Conservation (phyloP, 805 yeast species). For the Yamadazyma nakazawae region DNA sequence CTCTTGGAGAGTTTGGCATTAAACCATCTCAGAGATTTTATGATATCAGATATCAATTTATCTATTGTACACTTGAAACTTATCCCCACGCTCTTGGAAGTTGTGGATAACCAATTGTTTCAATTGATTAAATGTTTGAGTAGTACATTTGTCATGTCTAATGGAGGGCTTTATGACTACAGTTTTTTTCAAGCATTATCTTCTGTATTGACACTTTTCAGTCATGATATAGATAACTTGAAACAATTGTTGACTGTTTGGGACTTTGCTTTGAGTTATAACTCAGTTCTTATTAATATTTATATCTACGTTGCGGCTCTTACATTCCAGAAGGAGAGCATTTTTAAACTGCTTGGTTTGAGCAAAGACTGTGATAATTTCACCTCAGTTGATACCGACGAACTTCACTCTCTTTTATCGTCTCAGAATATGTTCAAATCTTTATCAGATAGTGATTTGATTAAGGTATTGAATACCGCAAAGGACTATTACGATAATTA, state of each 20-base stretch:
- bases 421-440: slow-evolving; percentile 28
- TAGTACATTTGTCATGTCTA: slow-evolving; percentile 52
- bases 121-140: slow-evolving; percentile 38
- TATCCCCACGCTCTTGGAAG: slow-evolving; percentile 58
- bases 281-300: slow-evolving; percentile 51
- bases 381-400: slow-evolving; percentile 27
- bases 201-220: slow-evolving; percentile 67
- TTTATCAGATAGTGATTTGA: slow-evolving; percentile 26
- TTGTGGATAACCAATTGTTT: slow-evolving; percentile 46
- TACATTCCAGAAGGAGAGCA: slow-evolving; percentile 39
- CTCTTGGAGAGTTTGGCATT: slow-evolving; percentile 57
- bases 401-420: slow-evolving; percentile 33
- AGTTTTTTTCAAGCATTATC: slow-evolving; percentile 63
- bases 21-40: slow-evolving; percentile 73
- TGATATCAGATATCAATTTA: slow-evolving; percentile 67
- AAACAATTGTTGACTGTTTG: slow-evolving; percentile 56
- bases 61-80: slow-evolving; percentile 63
- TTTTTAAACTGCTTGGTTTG: slow-evolving; percentile 28
- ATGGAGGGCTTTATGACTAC: slow-evolving; percentile 67
- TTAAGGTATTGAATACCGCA: slow-evolving; percentile 24
- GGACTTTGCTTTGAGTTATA: slow-evolving; percentile 61
- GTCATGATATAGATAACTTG: slow-evolving; percentile 45
- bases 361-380: slow-evolving; percentile 8
- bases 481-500: slow-evolving; percentile 22
- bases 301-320: slow-evolving; percentile 62